Conservation (phyloP, 495 filamentous ascomycete species). For the Bombardia bombarda region DNA sequence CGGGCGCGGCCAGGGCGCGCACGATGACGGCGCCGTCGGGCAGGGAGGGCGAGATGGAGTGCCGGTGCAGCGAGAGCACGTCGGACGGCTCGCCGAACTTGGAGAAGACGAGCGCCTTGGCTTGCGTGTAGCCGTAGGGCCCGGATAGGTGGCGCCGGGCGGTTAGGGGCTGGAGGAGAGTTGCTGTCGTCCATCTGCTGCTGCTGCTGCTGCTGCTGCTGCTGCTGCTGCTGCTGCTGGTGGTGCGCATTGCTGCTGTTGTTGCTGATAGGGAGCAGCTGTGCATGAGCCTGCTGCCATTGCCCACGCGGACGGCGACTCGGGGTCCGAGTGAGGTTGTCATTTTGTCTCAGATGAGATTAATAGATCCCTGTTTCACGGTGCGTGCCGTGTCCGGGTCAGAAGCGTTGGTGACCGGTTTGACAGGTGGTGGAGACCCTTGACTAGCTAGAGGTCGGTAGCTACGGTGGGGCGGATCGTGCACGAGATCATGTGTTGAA, state of each 20-base stretch:
- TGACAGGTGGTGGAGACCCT: too few relatives aligned
- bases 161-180: neutral
- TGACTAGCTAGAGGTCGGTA: too few relatives aligned
- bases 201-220: neutral
- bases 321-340: neutral
- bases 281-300: too few relatives aligned
- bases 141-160: constrained; percentile 35
- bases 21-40: constrained; percentile 60
- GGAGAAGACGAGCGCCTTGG: constrained; percentile 81
- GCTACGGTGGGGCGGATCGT: too few relatives aligned
- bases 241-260: neutral
- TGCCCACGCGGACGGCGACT: too few relatives aligned
- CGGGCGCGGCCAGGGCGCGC: constrained; percentile 71
- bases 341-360: too few relatives aligned
- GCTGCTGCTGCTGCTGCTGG: neutral
- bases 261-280: too few relatives aligned
- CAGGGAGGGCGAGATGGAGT: constrained; percentile 72
- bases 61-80: constrained; percentile 70
- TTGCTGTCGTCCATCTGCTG: neutral
- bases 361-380: too few relatives aligned
- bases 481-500: too few relatives aligned
- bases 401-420: too few relatives aligned
- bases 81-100: constrained; percentile 78
- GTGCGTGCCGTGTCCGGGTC: too few relatives aligned
- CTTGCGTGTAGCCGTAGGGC: constrained; percentile 91